phyloP scores from a whole-genome alignment of 495 filamentous ascomycete species.

The Hypoxylon lenormandii region DNA sequence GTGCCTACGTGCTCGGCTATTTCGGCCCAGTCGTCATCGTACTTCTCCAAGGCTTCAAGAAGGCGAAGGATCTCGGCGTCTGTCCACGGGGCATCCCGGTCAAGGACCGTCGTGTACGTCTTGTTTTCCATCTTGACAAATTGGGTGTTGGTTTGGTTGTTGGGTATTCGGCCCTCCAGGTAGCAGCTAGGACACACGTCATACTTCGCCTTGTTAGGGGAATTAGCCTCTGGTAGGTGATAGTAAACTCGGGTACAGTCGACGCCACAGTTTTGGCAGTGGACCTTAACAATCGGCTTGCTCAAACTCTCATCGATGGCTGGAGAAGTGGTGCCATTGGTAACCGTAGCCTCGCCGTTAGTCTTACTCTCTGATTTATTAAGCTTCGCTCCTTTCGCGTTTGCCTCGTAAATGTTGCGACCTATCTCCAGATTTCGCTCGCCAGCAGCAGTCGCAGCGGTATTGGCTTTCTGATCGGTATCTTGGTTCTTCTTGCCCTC shows the following conservation, averaged over 20 bases:
- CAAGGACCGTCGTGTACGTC: constrained; percentile 76
- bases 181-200: constrained; percentile 92
- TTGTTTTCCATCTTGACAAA: constrained; percentile 90
- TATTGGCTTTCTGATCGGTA: constrained; percentile 75
- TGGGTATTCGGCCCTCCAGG: constrained; percentile 80
- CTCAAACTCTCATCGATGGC: constrained; percentile 69
- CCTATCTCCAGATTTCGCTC: constrained; percentile 90
- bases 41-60: constrained; percentile 88
- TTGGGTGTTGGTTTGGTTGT: constrained; percentile 74
- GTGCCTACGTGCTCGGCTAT: constrained; percentile 91
- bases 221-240: constrained; percentile 76
- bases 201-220: constrained; percentile 73
- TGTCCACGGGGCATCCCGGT: constrained; percentile 87
- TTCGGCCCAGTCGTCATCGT: constrained; percentile 93
- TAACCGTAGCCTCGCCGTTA: constrained; percentile 75
- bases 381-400: constrained; percentile 84
- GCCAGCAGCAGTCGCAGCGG: constrained; percentile 74
- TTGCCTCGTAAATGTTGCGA: constrained; percentile 94
- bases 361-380: constrained; percentile 64
- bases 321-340: constrained; percentile 65
- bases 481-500: constrained; percentile 78
- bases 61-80: constrained; percentile 86
- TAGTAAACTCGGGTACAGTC: constrained; percentile 94
- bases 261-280: constrained; percentile 90
- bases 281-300: constrained; percentile 66